Evolutionary conservation across 306 rosid species (phyloP), one percentile per base, ranked within the genome.

Genomic region (Vigna trinervia): DNA sequence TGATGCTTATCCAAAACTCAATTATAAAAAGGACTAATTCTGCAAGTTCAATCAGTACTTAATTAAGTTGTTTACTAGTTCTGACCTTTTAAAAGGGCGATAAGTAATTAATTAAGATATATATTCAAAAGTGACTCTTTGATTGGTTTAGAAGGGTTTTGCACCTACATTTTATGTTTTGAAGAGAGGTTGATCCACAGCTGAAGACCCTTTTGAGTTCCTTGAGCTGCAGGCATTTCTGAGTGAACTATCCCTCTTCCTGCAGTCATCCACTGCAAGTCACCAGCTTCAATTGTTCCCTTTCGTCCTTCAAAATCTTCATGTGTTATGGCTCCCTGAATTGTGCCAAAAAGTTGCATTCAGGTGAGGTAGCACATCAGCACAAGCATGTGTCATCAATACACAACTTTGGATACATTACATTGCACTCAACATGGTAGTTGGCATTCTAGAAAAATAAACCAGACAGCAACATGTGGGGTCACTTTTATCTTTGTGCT

Each of bases 221-320:
- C 97, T 71, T 90, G 96, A 52, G 91, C 45, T 12, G 92, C 90
- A 75, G 99, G 94, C 97, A 92, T 92, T 84, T 95, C 97, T 11
- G 99, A 95, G 81, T 95, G 99, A 78, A 95, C 89, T 5, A 95
- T 92, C 7, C 99, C 99, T 90, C 86, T 89, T 3, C 99, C 99
- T 32, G 99, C 99, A 54, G 99, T 95, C 99, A 95, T 95, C 99
- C 99, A 95, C 12, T 95, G 99, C 79, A 95, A 73, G 76, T 92
- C 99, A 79, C 99, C 97, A 1, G 90, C 91, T 71, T 83, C 89
- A 28, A 95, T 90, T 67, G 92, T 95, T 75, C 99, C 99, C 63
- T 90, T 92, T 43, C 89, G 97, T 39, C 99, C 99, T 85, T 92
- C 97, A 83, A 89, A 95, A 72, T 95, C 99, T 87, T 95, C 99